Conservation (phyloP, 108 stramenopile genomes). For the Cylindrotheca closterium region DNA sequence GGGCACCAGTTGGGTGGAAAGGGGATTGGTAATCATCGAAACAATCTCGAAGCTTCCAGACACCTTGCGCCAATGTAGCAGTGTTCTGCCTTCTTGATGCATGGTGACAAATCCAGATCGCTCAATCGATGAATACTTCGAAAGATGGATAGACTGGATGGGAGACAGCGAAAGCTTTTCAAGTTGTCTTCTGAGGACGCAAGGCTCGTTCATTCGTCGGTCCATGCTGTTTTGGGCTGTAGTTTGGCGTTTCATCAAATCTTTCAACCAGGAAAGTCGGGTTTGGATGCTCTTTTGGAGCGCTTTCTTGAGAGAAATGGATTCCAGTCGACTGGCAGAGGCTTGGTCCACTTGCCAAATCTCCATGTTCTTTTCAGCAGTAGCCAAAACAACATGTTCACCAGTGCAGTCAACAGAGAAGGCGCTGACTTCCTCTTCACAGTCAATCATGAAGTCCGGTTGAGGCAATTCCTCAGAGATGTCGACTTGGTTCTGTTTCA, state of each 20-base stretch:
- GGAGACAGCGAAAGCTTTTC: constrained; percentile 4
- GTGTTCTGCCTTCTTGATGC: constrained; percentile 39
- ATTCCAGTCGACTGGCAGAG: background rate
- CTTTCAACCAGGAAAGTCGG: background rate
- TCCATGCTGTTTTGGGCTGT: background rate
- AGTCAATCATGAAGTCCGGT: constrained; percentile 29
- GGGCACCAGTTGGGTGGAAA: constrained; percentile 51
- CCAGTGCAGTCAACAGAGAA: constrained; percentile 47
- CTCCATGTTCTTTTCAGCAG: constrained; percentile 45
- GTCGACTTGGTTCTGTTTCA: background rate
- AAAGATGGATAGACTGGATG: constrained; percentile 13
- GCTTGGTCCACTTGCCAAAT: constrained; percentile 38
- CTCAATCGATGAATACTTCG: constrained; percentile 45
- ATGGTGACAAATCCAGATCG: constrained; percentile 55
- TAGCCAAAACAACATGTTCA: constrained; percentile 44
- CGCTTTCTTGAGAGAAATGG: background rate
- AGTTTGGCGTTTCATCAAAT: background rate
- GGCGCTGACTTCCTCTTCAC: constrained; percentile 40
- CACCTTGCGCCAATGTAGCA: constrained; percentile 42
- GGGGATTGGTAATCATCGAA: constrained; percentile 53
- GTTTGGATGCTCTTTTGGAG: background rate
- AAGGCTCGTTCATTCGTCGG: background rate
- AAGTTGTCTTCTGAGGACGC: background rate
- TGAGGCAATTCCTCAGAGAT: constrained; percentile 29
- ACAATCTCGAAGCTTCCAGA: constrained; percentile 29